phyloP scores from a whole-genome alignment of 1,139 yeast genomes.

The Candida frijolesensis region DNA sequence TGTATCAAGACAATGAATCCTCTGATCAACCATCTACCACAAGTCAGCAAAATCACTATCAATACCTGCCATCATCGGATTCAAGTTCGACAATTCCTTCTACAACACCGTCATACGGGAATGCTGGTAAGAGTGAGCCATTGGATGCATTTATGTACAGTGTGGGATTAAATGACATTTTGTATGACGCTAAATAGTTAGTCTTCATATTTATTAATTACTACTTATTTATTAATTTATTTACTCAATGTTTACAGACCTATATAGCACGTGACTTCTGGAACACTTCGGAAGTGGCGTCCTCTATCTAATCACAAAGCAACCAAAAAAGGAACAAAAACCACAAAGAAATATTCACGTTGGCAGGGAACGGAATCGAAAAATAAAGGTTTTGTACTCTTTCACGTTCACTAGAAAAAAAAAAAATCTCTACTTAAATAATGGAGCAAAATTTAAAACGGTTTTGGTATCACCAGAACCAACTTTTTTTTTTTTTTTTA shows the following conservation, averaged over 20 bases:
- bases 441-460: no score
- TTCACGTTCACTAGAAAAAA: not conserved
- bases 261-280: conserved; percentile 17
- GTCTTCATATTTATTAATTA: no score
- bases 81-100: conserved; percentile 5
- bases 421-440: not conserved
- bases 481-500: not conserved
- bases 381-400: not conserved
- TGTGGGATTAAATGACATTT: conserved; percentile 24
- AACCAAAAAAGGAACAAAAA: not conserved
- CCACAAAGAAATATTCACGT: no score
- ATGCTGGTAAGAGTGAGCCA: conserved; percentile 10
- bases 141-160: conserved; percentile 24
- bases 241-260: not conserved
- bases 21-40: not conserved
- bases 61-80: conserved; percentile 6
- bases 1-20: conserved; percentile 4
- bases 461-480: no score
- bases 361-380: no score
- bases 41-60: not conserved
- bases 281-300: not conserved
- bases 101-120: not conserved
- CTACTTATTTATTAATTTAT: no score
- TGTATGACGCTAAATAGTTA: conserved; percentile 18
- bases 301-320: no score